Base-by-base conservation (phyloP, 1,284 basidiomycete genomes). In the Apiotrichum veenhuisii region DNA sequence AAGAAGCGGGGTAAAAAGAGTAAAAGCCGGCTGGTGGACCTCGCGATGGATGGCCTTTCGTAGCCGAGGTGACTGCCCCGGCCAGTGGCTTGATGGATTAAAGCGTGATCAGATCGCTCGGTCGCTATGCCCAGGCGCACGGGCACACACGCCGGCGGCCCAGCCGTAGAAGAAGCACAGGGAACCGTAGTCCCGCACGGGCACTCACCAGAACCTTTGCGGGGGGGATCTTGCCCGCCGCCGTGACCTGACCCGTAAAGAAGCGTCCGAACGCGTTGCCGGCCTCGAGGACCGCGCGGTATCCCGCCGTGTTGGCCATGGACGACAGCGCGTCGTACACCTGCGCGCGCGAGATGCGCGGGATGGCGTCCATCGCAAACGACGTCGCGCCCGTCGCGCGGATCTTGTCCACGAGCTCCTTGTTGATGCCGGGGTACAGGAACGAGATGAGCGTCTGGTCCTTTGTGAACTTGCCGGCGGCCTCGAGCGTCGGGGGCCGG, bases 231-330 rank as follows among this genome's bases (percentile, higher is more conserved):
- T 90, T 72, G 34, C 69, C 54, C 25, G 89, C 89, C 61, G 89
- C 89, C 10, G 89, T 91, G 51, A 89, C 88, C 74, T 91, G 89
- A 70, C 89, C 89, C 43, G 89, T 90, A 61, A 91, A 80, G 78
- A 89, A 91, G 62, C 89, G 80, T 68, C 89, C 89, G 65, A 91
- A 91, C 68, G 87, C 84, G 73, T 89, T 90, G 23, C 87, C 87
- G 36, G 89, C 89, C 74, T 91, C 89, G 65, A 91, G 76, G 43
- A 91, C 88, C 38, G 89, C 89, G 69, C 91, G 89, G 74, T 91
- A 91, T 10, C 89, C 89, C 17, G 88, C 84, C 47, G 90, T 91
- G 68, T 91, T 91, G 17, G 87, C 86, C 89, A 91, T 91, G n/a
- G 88, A 90, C 68, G 88, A 90, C 57, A 91, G 76, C 40, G 87